These are phyloP conservation scores for Neoarthrinium moseri DNA, from an alignment of 2,329 filamentous ascomycete species.

Conservation along the genomic window DNA sequence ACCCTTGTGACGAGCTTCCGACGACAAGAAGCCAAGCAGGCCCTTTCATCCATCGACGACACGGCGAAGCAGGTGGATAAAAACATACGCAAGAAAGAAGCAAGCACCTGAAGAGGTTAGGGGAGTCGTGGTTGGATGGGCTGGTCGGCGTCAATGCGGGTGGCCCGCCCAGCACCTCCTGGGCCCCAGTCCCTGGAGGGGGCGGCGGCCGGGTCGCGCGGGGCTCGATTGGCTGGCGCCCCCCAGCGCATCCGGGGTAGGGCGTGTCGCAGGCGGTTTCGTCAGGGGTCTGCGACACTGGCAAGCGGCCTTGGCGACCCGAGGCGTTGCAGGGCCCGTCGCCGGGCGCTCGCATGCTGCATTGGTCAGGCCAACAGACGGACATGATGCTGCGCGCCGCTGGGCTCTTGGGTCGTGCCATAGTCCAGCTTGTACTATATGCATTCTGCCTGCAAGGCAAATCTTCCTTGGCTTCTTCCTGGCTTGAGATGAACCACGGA, in stretches of 20 bases:
- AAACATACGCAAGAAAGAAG: too few relatives aligned
- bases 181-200: not conserved
- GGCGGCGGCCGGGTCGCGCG: not conserved
- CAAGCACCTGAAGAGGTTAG: too few relatives aligned
- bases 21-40: not conserved
- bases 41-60: not conserved
- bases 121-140: not conserved
- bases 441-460: too few relatives aligned
- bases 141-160: slow-evolving; percentile 7
- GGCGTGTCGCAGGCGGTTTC: slow-evolving; percentile 13
- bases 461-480: too few relatives aligned
- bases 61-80: not conserved
- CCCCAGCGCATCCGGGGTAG: not conserved
- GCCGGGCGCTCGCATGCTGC: not conserved
- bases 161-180: too few relatives aligned
- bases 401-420: too few relatives aligned
- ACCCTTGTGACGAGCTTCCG: not conserved
- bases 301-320: slow-evolving; percentile 10
- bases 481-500: too few relatives aligned
- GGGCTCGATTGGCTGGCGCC: slow-evolving; percentile 2
- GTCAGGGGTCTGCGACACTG: slow-evolving; percentile 13
- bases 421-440: too few relatives aligned
- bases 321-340: not conserved
- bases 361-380: too few relatives aligned
- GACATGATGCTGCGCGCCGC: too few relatives aligned